These are phyloP conservation scores for Effrenium voratum DNA, from an alignment of 73 alveolate genomes.

Conservation along the genomic window DNA sequence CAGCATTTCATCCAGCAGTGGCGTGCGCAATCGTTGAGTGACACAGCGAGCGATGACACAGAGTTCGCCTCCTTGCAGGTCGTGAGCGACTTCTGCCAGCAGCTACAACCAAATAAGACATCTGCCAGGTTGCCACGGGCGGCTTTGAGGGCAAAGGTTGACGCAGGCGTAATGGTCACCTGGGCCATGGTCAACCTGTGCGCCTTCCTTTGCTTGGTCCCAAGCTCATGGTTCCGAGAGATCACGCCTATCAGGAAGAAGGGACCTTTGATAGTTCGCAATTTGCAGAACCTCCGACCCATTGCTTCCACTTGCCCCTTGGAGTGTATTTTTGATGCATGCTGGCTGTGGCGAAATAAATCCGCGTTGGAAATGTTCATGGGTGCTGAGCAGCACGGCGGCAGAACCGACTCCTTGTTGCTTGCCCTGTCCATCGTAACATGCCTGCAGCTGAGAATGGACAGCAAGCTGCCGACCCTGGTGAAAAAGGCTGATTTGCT, in stretches of 20 bases:
- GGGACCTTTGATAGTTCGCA: background rate
- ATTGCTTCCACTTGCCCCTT: background rate
- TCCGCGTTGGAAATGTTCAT: background rate
- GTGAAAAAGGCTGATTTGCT: background rate
- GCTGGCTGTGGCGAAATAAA: background rate
- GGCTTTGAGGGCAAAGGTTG: background rate
- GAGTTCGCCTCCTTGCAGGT: background rate
- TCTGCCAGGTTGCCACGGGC: background rate
- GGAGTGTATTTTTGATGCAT: background rate
- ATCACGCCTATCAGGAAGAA: background rate
- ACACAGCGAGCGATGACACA: background rate
- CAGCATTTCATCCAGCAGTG: background rate
- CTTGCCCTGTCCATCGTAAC: background rate
- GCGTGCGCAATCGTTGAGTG: background rate
- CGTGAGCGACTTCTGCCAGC: background rate
- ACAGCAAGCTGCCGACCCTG: background rate
- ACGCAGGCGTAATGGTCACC: background rate
- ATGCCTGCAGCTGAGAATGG: background rate
- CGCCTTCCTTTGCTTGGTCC: background rate
- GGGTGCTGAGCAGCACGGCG: background rate
- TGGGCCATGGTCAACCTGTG: background rate
- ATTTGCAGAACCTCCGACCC: background rate
- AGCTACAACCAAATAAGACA: background rate
- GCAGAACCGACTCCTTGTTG: background rate
- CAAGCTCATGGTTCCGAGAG: background rate